Evolutionary conservation across 192 early-diverging fungal genomes (phyloP).

Genomic region (Coemansia sp.): DNA sequence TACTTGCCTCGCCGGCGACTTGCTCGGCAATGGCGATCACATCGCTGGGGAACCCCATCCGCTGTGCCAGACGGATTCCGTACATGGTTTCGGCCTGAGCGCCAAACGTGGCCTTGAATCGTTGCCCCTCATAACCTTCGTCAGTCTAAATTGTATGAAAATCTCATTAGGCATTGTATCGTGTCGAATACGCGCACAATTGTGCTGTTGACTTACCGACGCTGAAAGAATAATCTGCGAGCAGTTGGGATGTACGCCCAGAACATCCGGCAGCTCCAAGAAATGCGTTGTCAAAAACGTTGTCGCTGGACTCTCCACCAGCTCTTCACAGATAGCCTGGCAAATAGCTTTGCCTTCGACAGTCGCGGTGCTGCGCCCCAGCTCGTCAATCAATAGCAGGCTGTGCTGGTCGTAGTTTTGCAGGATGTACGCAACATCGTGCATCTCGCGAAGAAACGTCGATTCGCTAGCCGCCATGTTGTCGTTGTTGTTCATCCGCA

Average conservation of each 20-base stretch:
- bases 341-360: slow-evolving; percentile 68
- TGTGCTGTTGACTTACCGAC: slow-evolving; percentile 6
- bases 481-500: slow-evolving; percentile 72
- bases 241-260: slow-evolving; percentile 56
- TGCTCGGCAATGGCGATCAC: slow-evolving; percentile 24
- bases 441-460: slow-evolving; percentile 86
- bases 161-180: too few species aligned
- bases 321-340: slow-evolving; percentile 67
- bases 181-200: too few species aligned
- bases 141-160: neutral
- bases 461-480: slow-evolving; percentile 58
- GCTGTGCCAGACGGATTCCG: slow-evolving; percentile 36
- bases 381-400: slow-evolving; percentile 87
- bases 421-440: slow-evolving; percentile 78
- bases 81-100: slow-evolving; percentile 25
- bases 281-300: slow-evolving; percentile 80
- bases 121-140: neutral
- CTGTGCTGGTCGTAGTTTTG: slow-evolving; percentile 62
- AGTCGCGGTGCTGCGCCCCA: slow-evolving; percentile 61
- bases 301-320: slow-evolving; percentile 56
- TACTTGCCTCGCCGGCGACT: slow-evolving; percentile 40
- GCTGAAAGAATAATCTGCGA: slow-evolving; percentile 21
- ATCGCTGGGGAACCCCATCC: slow-evolving; percentile 24
- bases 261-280: slow-evolving; percentile 56
- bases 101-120: slow-evolving; percentile 24